phyloP scores from a whole-genome alignment of 352 stramenopile genomes.

The Globisporangium sylvaticum region DNA sequence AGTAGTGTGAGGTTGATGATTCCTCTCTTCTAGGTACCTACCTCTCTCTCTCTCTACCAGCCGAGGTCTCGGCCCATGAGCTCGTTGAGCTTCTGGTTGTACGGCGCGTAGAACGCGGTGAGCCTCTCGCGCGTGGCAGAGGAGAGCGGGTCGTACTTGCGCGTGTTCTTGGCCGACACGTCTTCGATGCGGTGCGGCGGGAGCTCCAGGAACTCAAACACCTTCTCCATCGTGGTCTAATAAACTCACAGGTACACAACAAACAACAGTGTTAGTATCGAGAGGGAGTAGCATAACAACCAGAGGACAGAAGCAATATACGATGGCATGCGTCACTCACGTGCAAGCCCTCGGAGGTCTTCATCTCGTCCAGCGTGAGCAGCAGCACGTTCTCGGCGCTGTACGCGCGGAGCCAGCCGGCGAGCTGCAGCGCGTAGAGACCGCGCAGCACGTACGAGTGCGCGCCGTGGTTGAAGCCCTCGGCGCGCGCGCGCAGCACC shows the following conservation, averaged over 20 bases:
- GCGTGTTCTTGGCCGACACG: slow-evolving; percentile 82
- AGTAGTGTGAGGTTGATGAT: neutral
- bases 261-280: slow-evolving; percentile 15
- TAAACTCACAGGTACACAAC: slow-evolving; percentile 4
- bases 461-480: slow-evolving; percentile 56
- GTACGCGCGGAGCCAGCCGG: slow-evolving; percentile 91
- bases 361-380: slow-evolving; percentile 93
- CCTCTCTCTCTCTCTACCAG: slow-evolving; percentile 33
- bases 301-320: neutral
- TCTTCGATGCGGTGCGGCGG: slow-evolving; percentile 80
- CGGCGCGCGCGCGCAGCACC: slow-evolving; percentile 40
- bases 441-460: slow-evolving; percentile 85
- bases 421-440: slow-evolving; percentile 94
- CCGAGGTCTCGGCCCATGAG: slow-evolving; percentile 58
- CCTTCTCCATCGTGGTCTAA: slow-evolving; percentile 70
- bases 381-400: slow-evolving; percentile 88
- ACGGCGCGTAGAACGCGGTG: slow-evolving; percentile 74
- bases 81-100: slow-evolving; percentile 73
- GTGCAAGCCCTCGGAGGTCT: slow-evolving; percentile 55
- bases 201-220: slow-evolving; percentile 86
- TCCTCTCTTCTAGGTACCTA: neutral
- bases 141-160: slow-evolving; percentile 77
- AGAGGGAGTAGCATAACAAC: neutral
- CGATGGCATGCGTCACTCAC: slow-evolving; percentile 24
- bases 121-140: slow-evolving; percentile 52